These are phyloP conservation scores for Alternaria atra DNA, from an alignment of 2,329 filamentous ascomycete genomes.

Conservation along the genomic window DNA sequence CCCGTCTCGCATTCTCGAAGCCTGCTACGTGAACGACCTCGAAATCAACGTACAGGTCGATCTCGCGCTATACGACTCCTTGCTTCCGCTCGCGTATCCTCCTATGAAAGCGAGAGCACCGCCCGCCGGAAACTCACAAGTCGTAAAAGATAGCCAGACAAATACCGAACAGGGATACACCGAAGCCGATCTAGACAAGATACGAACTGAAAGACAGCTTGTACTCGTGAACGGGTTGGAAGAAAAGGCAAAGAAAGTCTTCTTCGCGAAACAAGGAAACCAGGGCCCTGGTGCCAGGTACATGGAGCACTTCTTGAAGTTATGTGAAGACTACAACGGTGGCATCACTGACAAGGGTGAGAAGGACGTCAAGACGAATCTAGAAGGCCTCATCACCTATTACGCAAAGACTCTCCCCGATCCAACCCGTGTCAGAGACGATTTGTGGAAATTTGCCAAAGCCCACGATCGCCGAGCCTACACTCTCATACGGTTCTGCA, in stretches of 20 bases:
- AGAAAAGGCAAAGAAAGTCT: constrained; percentile 79
- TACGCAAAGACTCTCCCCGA: constrained; percentile 82
- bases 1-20: constrained; percentile 84
- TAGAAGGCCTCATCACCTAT: constrained; percentile 77
- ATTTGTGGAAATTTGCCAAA: constrained; percentile 91
- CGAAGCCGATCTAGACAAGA: constrained; percentile 72
- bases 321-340: constrained; percentile 91
- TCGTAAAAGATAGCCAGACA: constrained; percentile 65
- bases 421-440: constrained; percentile 71
- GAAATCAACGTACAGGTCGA: constrained; percentile 88
- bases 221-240: constrained; percentile 83
- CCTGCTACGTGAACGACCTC: constrained; percentile 87
- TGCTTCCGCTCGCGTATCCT: constrained; percentile 90
- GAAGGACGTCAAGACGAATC: constrained; percentile 72
- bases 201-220: constrained; percentile 84
- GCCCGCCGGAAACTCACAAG: constrained; percentile 66
- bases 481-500: constrained; percentile 85
- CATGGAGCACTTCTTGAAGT: constrained; percentile 77
- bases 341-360: constrained; percentile 78
- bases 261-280: constrained; percentile 83
- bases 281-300: constrained; percentile 79
- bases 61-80: constrained; percentile 82
- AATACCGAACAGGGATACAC: constrained; percentile 55
- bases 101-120: constrained; percentile 67
- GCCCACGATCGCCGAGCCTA: constrained; percentile 89